These are phyloP conservation scores for Verticillium dahliae DNA, from an alignment of 2,329 filamentous ascomycete species.

Conservation along the genomic window DNA sequence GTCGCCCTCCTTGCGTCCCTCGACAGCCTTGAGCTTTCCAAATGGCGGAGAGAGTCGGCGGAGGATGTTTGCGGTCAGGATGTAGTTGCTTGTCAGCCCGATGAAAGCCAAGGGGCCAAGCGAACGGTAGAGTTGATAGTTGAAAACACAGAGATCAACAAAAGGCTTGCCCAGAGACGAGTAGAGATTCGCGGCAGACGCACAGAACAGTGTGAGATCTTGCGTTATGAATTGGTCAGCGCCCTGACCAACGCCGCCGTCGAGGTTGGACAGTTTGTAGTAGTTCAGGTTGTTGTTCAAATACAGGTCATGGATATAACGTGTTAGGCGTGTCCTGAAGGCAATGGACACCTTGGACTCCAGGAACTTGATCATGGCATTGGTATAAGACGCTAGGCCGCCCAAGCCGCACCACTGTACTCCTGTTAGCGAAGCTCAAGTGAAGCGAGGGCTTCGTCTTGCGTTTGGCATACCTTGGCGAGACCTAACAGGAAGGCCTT, in stretches of 20 bases:
- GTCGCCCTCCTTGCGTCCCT: constrained; percentile 90
- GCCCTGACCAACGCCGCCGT: constrained; percentile 85
- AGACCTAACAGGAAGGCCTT: constrained; percentile 84
- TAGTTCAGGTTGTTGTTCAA: constrained; percentile 93
- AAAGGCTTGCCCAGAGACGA: constrained; percentile 96
- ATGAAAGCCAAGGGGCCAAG: constrained; percentile 82
- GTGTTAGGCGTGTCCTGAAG: constrained; percentile 87
- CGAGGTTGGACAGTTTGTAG: constrained; percentile 88
- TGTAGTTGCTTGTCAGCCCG: constrained; percentile 86
- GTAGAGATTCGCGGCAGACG: constrained; percentile 84
- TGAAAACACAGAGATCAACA: constrained; percentile 96
- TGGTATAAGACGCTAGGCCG: constrained; percentile 90
- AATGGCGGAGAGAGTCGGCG: constrained; percentile 88
- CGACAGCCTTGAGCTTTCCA: constrained; percentile 92
- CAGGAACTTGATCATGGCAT: constrained; percentile 97
- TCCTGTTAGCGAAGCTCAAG: constrained; percentile 8
- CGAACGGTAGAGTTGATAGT: constrained; percentile 91
- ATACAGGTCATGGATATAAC: constrained; percentile 96
- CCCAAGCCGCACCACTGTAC: constrained; percentile 82
- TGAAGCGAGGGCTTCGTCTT: neutral
- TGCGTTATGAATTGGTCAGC: constrained; percentile 98
- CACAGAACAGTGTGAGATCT: constrained; percentile 92
- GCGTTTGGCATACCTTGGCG: constrained; percentile 50
- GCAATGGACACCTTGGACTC: constrained; percentile 98
- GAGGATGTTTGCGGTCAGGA: constrained; percentile 85